Evolutionary conservation across 2,329 filamentous ascomycete species (phyloP), one percentile per base, ranked within the genome.

Genomic region (Aureobasidium uvarum): DNA sequence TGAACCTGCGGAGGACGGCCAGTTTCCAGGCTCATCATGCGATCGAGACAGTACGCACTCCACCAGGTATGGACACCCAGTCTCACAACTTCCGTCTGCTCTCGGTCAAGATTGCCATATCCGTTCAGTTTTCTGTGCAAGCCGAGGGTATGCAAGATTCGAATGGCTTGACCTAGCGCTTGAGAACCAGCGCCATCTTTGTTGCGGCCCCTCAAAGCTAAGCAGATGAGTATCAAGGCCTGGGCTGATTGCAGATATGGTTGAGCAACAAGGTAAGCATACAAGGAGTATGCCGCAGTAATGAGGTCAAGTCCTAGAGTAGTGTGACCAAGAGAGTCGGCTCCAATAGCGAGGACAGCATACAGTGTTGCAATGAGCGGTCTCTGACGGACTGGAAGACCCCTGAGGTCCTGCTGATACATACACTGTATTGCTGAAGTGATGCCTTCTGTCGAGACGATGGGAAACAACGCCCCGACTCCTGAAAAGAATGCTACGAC

Each of bases 151-250:
- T 64, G 45, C 4, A 64, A 16, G 13, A 64, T 64, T 2, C 60
- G 60, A 25, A 64, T 64, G 5, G 60, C 60, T 45, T 64, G 60
- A 6, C 60, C 60, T 23, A 64, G 36, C 6, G 48, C 38, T 64
- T 64, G 60, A 5, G 41, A 64, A 11, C 41, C 60, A 11, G 60
- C 60, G 14, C 60, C 60, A 10, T 64, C 60, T 11, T 64, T 64
- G 25, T 64, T 64, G 2, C 60, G 45, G 11, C 60, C 60, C 18
- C 60, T 36, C 20, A 52, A 33, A 25, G 45, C 60, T n/a, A 64
- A 18, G 16, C 41, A 43, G 23, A 64, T 52, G 10, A 64, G 39
- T 11, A 64, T 5, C 18, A 64, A 25, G 20, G 60, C 60, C 33
- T 64, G 60, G 14, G 48, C 60, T 6, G 60, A 64, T 23, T 33